A percentile compares a stretch with the other conserved stretches of the same genome.
Conservation (phyloP, 306 rosid genomes). For the Canavalia ensiformis region DNA sequence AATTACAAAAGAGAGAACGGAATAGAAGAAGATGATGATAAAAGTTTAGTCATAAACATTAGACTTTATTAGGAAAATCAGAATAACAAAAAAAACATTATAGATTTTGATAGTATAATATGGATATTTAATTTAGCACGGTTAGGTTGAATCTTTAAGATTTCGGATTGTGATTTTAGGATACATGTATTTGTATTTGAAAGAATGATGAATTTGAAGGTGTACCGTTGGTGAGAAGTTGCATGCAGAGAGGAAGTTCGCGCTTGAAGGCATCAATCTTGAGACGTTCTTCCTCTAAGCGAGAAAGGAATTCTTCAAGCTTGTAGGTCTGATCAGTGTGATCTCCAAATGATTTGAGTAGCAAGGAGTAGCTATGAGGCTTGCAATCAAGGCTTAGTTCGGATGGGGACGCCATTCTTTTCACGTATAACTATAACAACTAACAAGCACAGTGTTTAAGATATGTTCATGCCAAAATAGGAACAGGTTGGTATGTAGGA, state of each 20-base stretch:
- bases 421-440: conserved; percentile 29
- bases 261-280: conserved; percentile 99
- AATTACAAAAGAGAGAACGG: conserved; percentile 17
- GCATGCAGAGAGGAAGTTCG: conserved; percentile 99
- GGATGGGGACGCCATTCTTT: conserved; percentile 79
- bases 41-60: conserved; percentile 30
- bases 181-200: conserved; percentile 29
- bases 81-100: conserved; percentile 34
- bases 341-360: conserved; percentile 83
- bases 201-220: background rate
- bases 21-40: conserved; percentile 45
- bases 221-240: conserved; percentile 90
- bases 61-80: conserved; percentile 27
- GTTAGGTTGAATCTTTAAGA: conserved; percentile 42
- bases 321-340: conserved; percentile 70
- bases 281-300: conserved; percentile 91
- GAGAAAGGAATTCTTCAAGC: conserved; percentile 86
- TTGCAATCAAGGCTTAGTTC: conserved; percentile 88
- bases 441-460: conserved; percentile 37
- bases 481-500: conserved; percentile 62
- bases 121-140: conserved; percentile 4
- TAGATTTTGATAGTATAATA: conserved; percentile 37
- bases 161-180: conserved; percentile 33
- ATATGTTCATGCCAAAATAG: conserved; percentile 58
- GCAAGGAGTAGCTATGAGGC: conserved; percentile 82